Percentiles rank a stretch among this genome's conserved stretches.
Evolutionary conservation across 306 rosid species (phyloP).

Genomic region (Prunus campanulata): DNA sequence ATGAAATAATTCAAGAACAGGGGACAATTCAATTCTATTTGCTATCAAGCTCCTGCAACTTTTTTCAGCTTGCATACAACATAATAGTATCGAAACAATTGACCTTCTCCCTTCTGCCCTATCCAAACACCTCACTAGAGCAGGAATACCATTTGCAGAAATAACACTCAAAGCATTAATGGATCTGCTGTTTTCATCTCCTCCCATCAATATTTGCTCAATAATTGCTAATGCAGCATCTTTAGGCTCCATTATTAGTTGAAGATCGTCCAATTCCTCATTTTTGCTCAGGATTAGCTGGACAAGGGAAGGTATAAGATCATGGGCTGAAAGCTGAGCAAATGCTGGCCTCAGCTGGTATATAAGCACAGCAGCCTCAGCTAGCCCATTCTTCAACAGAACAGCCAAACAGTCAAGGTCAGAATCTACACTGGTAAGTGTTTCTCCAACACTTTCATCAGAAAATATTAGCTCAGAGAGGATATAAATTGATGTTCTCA

Average conservation of each 20-base stretch:
- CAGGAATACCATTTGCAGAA: conserved; percentile 74
- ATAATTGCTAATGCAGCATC: conserved; percentile 72
- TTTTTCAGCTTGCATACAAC: conserved; percentile 81
- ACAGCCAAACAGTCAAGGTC: conserved; percentile 84
- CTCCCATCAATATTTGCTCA: conserved; percentile 75
- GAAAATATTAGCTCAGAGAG: conserved; percentile 68
- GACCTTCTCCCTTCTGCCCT: conserved; percentile 59
- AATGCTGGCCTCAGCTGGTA: conserved; percentile 69
- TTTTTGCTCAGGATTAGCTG: conserved; percentile 49
- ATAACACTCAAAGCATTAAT: conserved; percentile 60
- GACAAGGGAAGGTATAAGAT: conserved; percentile 63
- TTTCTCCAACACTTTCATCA: conserved; percentile 66
- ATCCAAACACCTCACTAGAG: conserved; percentile 54
- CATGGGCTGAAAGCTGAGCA: conserved; percentile 67
- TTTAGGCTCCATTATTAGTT: conserved; percentile 61
- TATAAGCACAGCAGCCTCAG: conserved; percentile 79
- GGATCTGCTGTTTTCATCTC: conserved; percentile 70
- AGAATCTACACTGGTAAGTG: conserved; percentile 73
- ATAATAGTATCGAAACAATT: conserved; percentile 67
- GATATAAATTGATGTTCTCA: conserved; percentile 67
- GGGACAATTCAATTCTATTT: conserved; percentile 57
- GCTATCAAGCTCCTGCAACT: conserved; percentile 67
- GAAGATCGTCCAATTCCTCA: conserved; percentile 58
- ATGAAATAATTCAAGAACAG: conserved; percentile 75
- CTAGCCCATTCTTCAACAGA: conserved; percentile 70